phyloP scores from a whole-genome alignment of 2,329 filamentous ascomycete species.

The Madurella mycetomatis region DNA sequence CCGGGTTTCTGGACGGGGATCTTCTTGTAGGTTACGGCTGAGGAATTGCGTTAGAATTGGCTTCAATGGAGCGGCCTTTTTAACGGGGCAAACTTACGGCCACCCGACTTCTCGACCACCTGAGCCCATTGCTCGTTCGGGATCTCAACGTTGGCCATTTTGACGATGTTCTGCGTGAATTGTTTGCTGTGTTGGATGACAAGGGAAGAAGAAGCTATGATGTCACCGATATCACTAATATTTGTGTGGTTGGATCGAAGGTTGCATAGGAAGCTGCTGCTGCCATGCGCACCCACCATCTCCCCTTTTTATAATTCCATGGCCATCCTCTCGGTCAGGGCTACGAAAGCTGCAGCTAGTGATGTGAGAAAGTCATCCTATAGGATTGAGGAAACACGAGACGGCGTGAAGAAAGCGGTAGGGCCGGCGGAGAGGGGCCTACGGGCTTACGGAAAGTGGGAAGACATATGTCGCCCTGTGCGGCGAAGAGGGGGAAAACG shows the following conservation, averaged over 20 bases:
- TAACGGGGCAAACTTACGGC: conserved; percentile 49
- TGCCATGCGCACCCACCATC: background rate
- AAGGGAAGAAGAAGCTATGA: background rate
- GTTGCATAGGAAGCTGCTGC: background rate
- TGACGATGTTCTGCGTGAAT: conserved; percentile 7
- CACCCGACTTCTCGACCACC: conserved; percentile 77
- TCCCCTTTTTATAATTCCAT: conserved; percentile 3
- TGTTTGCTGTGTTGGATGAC: conserved; percentile 3
- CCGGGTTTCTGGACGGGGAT: conserved; percentile 78
- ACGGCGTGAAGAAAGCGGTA: background rate
- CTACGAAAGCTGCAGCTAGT: background rate
- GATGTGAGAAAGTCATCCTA: background rate
- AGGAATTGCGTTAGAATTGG: conserved; percentile 3
- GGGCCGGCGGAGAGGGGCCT: background rate
- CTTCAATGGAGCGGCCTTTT: conserved; percentile 28
- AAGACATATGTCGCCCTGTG: conserved; percentile 3
- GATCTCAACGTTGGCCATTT: conserved; percentile 50
- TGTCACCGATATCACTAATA: conserved; percentile 10
- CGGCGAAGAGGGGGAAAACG: conserved; percentile 1
- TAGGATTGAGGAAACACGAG: conserved; percentile 4
- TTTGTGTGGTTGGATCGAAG: background rate
- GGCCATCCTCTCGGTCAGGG: background rate
- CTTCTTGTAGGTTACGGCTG: conserved; percentile 67
- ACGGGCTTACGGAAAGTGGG: background rate
- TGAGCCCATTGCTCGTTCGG: conserved; percentile 88